These are phyloP conservation scores for Dendrobium officinale DNA, from an alignment of 106 monocot genomes.

Conservation along the genomic window DNA sequence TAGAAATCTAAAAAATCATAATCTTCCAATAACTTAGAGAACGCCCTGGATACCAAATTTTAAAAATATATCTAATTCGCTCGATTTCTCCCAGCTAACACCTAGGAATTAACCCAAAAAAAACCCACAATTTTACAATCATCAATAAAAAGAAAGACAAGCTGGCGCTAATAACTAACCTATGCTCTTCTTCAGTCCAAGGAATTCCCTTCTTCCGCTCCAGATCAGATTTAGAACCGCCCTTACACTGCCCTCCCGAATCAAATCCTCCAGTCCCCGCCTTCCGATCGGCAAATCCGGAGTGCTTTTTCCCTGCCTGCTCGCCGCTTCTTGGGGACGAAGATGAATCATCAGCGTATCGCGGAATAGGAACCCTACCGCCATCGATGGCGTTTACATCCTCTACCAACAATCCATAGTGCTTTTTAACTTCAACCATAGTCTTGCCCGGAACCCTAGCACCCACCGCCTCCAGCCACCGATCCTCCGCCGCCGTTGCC, in stretches of 20 bases:
- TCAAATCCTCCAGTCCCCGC: conserved; percentile 19
- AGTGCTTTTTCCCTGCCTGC: conserved; percentile 2
- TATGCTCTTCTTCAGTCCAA: conserved; percentile 96
- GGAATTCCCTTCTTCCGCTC: conserved; percentile 83
- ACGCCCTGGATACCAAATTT: neutral
- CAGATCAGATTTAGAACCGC: conserved; percentile 68
- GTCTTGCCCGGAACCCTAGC: conserved; percentile 41
- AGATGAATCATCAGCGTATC: conserved; percentile 37
- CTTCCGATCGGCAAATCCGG: conserved; percentile 1
- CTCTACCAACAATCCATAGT: conserved; percentile 64
- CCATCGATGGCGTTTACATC: conserved; percentile 74
- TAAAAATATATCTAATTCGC: neutral
- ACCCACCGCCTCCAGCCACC: conserved; percentile 40
- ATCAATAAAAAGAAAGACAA: neutral
- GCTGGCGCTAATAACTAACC: conserved; percentile 16
- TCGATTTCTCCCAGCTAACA: neutral
- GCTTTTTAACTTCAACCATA: conserved; percentile 49
- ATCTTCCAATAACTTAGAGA: neutral
- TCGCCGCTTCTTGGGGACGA: conserved; percentile 4
- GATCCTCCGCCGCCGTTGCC: conserved; percentile 11
- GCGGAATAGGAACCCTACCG: conserved; percentile 52
- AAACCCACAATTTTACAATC: neutral
- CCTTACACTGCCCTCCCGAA: conserved; percentile 31
- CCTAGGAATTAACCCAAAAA: neutral
- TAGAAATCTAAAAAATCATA: no score